Base-by-base conservation (phyloP, 2,329 filamentous ascomycete genomes). In the Nemania bipapillata region DNA sequence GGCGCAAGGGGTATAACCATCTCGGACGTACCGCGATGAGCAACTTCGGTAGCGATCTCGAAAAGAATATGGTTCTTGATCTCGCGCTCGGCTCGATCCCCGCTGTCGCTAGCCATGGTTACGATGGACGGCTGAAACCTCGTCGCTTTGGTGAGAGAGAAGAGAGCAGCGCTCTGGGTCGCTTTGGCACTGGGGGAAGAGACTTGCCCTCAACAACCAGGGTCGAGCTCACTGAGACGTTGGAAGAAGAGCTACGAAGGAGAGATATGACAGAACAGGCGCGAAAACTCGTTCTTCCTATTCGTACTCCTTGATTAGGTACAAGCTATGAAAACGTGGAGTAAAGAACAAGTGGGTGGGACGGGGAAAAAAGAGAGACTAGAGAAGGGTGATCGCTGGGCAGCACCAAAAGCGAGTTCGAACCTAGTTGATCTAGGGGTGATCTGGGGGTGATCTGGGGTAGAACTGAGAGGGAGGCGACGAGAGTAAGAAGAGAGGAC, bases 1-100 rank as follows among this genome's bases (percentile, higher is more conserved):
- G 30, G 24, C 30, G 22, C 42, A 26, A 20, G n/a, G 69, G 59
- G 66, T 62, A 65, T 20, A 26, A 6, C 30, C n/a, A 24, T 32
- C 50, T 42, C 9, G 65, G 65, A 80, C 85, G 74, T 86, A 95
- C 93, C 93, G 87, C 96, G 90, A 86, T 98, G 97, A 70, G 96
- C 96, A 75, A 98, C 96, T 81, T 99, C 96, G 24, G 96, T 98
- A 69, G 96, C 94, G 77, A 98, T 86, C 84, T 99, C 96, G 79
- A 99, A 99, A 75, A 99, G 91, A 78, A 96, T 86, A 83, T 98
- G 96, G 82, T 97, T 96, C 84, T 92, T 94, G 77, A 98, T 92
- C 83, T 98, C 94, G 75, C 87, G 86, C 72, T 81, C 79, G 69
- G 78, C 74, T 70, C 80, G 81, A 65, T 82, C 81, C 57, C 28